phyloP scores from a whole-genome alignment of 2,329 filamentous ascomycete species.

The Herpotrichia juniperi region DNA sequence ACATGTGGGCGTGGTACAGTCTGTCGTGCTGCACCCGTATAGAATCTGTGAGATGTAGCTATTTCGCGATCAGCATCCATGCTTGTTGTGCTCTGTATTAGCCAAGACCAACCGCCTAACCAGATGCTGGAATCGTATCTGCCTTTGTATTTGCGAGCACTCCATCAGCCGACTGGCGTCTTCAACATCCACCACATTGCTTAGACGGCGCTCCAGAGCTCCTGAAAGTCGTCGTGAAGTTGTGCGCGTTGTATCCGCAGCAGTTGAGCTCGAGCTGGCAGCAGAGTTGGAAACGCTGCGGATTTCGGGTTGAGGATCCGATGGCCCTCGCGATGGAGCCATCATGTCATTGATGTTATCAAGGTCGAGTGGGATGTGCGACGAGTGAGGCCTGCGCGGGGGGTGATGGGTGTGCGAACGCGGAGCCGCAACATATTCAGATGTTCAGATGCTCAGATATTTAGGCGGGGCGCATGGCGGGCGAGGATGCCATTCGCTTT shows the following conservation, averaged over 20 bases:
- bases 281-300: not conserved
- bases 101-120: conserved; percentile 32
- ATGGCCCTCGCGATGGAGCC: conserved; percentile 15
- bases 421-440: conserved; percentile 1
- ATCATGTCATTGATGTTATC: conserved; percentile 31
- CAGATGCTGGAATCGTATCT: conserved; percentile 38
- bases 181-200: conserved; percentile 26
- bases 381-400: not conserved
- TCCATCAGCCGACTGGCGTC: conserved; percentile 37
- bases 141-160: conserved; percentile 31
- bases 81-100: conserved; percentile 11
- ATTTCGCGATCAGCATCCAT: conserved; percentile 9
- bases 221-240: not conserved
- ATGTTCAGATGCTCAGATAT: no score
- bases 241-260: not conserved
- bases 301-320: conserved; percentile 13
- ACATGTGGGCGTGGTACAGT: conserved; percentile 78
- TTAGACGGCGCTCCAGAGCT: not conserved
- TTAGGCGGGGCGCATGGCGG: conserved; percentile 4
- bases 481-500: conserved; percentile 6
- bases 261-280: not conserved
- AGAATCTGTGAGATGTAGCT: conserved; percentile 85
- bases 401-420: not conserved
- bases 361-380: conserved; percentile 7
- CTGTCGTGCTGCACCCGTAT: conserved; percentile 73